Conservation (phyloP, 2,329 filamentous ascomycete species). For the Daldinia sp. region DNA sequence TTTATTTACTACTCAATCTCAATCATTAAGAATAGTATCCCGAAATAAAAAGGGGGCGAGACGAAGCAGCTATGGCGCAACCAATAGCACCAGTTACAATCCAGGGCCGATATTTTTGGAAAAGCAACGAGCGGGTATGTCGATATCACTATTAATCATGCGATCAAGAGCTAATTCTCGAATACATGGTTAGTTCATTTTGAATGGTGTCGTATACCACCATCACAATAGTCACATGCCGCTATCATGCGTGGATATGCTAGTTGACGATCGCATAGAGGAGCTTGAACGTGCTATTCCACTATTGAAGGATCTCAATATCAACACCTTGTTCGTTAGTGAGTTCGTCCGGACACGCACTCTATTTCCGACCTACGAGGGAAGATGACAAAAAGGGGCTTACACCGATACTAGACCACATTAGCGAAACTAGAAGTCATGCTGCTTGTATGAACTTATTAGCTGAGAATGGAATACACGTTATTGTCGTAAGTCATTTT, state of each 20-base stretch:
- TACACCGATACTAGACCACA: conserved; percentile 14
- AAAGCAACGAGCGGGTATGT: conserved; percentile 33
- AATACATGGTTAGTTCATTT: conserved; percentile 32
- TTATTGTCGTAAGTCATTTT: conserved; percentile 39
- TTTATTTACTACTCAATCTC: neutral
- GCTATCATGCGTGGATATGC: conserved; percentile 22
- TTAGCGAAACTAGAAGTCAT: conserved; percentile 35
- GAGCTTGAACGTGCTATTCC: conserved; percentile 37
- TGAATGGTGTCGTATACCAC: conserved; percentile 41
- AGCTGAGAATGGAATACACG: conserved; percentile 42
- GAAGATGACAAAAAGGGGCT: neutral
- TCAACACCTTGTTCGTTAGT: conserved; percentile 44
- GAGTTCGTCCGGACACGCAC: neutral
- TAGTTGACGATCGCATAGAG: conserved; percentile 35
- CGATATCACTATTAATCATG: neutral
- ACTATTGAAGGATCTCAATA: conserved; percentile 38
- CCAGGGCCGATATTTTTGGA: conserved; percentile 38
- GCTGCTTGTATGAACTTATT: conserved; percentile 39
- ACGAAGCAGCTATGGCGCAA: conserved; percentile 25
- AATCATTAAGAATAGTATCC: neutral
- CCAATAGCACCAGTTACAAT: conserved; percentile 30
- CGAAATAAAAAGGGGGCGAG: neutral
- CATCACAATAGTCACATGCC: neutral
- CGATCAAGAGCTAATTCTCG: neutral
- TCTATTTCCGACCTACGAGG: neutral